phyloP scores from a whole-genome alignment of 495 filamentous ascomycete genomes.

The Aspergillus carlsbadensis region DNA sequence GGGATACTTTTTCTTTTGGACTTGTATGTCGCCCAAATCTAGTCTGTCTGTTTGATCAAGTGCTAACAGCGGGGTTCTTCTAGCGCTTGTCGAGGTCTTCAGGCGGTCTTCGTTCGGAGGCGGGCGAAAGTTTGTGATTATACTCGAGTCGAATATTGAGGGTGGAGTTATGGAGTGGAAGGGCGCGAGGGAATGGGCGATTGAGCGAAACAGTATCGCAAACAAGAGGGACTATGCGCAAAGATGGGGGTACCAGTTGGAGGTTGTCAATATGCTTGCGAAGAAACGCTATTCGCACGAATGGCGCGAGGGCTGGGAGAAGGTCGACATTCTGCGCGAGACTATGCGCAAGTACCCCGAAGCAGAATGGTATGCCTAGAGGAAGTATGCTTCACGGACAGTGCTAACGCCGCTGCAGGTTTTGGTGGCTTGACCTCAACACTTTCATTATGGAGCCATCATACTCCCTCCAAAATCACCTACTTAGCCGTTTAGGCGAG shows the following conservation, averaged over 20 bases:
- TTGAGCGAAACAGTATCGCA: constrained; percentile 91
- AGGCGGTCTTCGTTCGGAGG: constrained; percentile 67
- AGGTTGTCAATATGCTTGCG: constrained; percentile 96
- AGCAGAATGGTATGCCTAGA: constrained; percentile 79
- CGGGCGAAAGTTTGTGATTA: constrained; percentile 88
- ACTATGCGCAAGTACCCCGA: constrained; percentile 90
- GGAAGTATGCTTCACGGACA: neutral
- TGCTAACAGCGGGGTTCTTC: neutral
- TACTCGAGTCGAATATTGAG: constrained; percentile 89
- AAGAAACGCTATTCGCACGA: constrained; percentile 99
- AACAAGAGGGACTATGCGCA: constrained; percentile 89
- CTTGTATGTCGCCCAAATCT: constrained; percentile 31
- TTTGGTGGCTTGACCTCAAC: constrained; percentile 99
- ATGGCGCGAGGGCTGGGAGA: constrained; percentile 99
- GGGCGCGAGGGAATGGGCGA: constrained; percentile 94
- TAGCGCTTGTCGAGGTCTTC: constrained; percentile 46
- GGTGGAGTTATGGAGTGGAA: constrained; percentile 99
- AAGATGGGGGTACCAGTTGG: constrained; percentile 92
- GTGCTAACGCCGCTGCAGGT: constrained; percentile 54
- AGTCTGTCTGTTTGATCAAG: neutral
- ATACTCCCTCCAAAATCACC: constrained; percentile 83
- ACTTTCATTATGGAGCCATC: constrained; percentile 98
- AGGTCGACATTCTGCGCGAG: constrained; percentile 91
- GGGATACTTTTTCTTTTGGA: constrained; percentile 61
- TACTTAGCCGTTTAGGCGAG: constrained; percentile 75